These are phyloP conservation scores for Pezicula carpinea DNA, from an alignment of 2,329 filamentous ascomycete genomes.

Conservation along the genomic window DNA sequence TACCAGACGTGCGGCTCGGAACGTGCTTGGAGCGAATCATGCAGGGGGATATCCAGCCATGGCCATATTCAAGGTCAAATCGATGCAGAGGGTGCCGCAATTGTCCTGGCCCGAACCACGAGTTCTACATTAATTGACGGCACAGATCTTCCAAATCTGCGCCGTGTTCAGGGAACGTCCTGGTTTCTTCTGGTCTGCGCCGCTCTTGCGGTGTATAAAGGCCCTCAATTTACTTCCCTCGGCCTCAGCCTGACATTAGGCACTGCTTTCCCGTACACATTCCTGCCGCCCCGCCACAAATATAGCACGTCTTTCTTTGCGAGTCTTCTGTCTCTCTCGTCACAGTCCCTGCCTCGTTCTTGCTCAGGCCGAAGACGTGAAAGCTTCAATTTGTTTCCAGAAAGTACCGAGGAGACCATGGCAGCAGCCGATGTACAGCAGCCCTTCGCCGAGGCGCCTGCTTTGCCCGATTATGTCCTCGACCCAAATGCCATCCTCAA, in stretches of 20 bases:
- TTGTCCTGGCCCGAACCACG: not conserved
- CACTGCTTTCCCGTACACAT: not conserved
- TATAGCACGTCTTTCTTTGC: not conserved
- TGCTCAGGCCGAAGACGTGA: no score
- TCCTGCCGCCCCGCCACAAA: not conserved
- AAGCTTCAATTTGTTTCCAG: no score
- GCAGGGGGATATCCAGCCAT: not conserved
- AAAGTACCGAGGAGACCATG: constrained; percentile 10
- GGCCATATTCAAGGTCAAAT: not conserved
- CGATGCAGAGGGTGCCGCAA: not conserved
- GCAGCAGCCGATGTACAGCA: constrained; percentile 13
- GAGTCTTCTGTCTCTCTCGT: not conserved
- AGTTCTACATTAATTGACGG: not conserved
- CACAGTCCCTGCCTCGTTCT: not conserved
- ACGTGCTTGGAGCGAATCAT: not conserved
- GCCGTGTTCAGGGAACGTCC: not conserved
- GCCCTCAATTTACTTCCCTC: not conserved
- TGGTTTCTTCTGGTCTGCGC: not conserved
- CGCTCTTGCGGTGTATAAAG: not conserved
- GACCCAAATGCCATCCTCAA: constrained; percentile 54
- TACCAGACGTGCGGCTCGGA: not conserved
- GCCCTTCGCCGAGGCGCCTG: constrained; percentile 10
- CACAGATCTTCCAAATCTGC: not conserved
- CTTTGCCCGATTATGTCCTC: constrained; percentile 52
- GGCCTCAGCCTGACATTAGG: no score